phyloP scores from a whole-genome alignment of 2,329 filamentous ascomycete genomes.

The Bipolaris bicolor region DNA sequence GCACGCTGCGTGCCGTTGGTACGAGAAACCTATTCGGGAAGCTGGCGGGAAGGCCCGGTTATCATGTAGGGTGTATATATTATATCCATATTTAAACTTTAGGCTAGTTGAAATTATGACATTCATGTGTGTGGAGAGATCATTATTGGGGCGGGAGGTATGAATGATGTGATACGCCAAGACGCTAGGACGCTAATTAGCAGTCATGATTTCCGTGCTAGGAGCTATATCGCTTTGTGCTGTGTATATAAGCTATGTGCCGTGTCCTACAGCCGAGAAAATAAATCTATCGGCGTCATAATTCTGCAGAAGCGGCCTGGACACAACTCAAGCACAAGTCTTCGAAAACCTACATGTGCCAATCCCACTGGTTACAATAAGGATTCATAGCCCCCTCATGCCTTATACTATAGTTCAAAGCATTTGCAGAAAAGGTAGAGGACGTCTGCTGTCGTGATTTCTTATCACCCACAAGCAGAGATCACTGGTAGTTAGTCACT shows the following conservation, averaged over 20 bases:
- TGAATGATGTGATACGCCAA: conserved; percentile 13
- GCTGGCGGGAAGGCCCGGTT: background rate
- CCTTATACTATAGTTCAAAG: conserved; percentile 55
- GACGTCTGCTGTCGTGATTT: conserved; percentile 55
- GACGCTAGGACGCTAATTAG: conserved; percentile 3
- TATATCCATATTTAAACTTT: background rate
- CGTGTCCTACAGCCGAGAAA: background rate
- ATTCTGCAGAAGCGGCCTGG: background rate
- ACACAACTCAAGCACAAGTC: background rate
- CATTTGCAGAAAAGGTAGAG: no score
- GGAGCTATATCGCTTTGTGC: background rate
- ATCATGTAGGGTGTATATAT: background rate
- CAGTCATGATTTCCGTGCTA: no score
- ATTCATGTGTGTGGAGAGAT: background rate
- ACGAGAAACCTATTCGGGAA: background rate
- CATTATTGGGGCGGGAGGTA: background rate
- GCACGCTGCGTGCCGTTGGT: background rate
- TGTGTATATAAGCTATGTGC: conserved; percentile 2
- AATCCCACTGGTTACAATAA: conserved; percentile 41
- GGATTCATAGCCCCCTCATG: conserved; percentile 59
- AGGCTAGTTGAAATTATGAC: no score
- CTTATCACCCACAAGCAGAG: conserved; percentile 44
- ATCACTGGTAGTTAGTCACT: background rate
- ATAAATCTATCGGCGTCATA: background rate
- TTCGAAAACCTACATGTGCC: background rate